Evolutionary conservation across 148 eudicot genomes (phyloP).

Genomic region (Heliamphora exappendiculata): DNA sequence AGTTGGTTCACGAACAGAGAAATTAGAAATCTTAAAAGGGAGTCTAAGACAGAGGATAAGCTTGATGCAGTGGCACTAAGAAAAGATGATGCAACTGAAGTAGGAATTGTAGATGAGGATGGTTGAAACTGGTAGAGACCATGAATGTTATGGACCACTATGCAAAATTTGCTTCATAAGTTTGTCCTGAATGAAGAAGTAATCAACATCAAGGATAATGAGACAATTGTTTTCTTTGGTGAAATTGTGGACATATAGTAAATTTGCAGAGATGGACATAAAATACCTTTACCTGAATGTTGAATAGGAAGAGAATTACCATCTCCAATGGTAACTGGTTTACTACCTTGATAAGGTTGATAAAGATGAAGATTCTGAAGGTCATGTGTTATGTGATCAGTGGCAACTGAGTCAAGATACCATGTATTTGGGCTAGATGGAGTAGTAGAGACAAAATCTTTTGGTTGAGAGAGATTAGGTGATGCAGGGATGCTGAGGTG

Average conservation of each 20-base stretch:
- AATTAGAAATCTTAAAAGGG: too few relatives aligned
- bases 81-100: background rate
- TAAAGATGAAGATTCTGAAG: too few relatives aligned
- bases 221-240: background rate
- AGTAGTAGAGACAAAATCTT: too few relatives aligned
- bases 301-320: too few relatives aligned
- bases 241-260: background rate
- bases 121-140: background rate
- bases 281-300: too few relatives aligned
- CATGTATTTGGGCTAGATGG: too few relatives aligned
- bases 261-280: background rate
- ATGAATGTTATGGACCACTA: background rate
- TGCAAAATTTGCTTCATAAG: background rate
- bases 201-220: background rate
- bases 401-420: too few relatives aligned
- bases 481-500: too few relatives aligned
- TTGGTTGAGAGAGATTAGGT: too few relatives aligned
- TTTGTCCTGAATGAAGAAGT: background rate
- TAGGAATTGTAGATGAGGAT: background rate
- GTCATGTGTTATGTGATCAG: too few relatives aligned
- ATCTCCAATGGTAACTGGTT: too few relatives aligned
- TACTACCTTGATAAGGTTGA: too few relatives aligned
- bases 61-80: background rate
- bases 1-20: background rate
- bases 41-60: background rate